Evolutionary conservation across 805 yeast genomes (phyloP).

Genomic region (Yamadazyma kitorensis): DNA sequence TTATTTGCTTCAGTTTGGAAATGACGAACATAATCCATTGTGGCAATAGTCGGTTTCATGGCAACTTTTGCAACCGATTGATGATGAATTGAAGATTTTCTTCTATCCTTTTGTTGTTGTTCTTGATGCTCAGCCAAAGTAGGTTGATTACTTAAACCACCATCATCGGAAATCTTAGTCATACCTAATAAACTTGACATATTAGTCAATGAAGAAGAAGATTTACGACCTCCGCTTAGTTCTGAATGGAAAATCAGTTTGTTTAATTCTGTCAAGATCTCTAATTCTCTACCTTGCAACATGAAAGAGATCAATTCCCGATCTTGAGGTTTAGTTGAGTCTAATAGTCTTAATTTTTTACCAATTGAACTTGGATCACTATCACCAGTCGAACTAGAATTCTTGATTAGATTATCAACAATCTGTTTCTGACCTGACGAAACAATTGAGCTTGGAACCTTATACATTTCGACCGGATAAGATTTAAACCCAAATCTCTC

Average conservation of each 20-base stretch:
- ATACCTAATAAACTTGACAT: slow-evolving; percentile 21
- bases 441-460: slow-evolving; percentile 23
- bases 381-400: slow-evolving; percentile 3
- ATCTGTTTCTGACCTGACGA: slow-evolving; percentile 16
- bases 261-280: slow-evolving; percentile 35
- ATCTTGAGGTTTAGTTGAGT: slow-evolving; percentile 22
- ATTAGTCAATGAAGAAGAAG: slow-evolving; percentile 33
- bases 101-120: too few relatives aligned
- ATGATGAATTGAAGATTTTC: slow-evolving; percentile 26
- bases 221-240: slow-evolving; percentile 26
- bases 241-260: slow-evolving; percentile 32
- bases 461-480: slow-evolving; percentile 33
- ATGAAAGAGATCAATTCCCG: slow-evolving; percentile 27
- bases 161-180: slow-evolving; percentile 19
- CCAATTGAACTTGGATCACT: slow-evolving; percentile 19
- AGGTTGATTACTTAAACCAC: slow-evolving; percentile 19
- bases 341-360: slow-evolving; percentile 27
- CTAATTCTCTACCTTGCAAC: slow-evolving; percentile 34
- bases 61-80: slow-evolving; percentile 29
- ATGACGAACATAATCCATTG: slow-evolving; percentile 5
- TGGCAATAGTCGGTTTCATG: slow-evolving; percentile 24
- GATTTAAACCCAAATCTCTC: slow-evolving; percentile 55
- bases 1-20: slow-evolving; percentile 1
- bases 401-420: slow-evolving; percentile 20
- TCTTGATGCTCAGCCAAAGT: too few relatives aligned